A percentile compares a stretch with the other conserved stretches of the same genome.
Evolutionary conservation across 805 yeast species (phyloP).

Genomic region (Kodamaea neixiangensis): DNA sequence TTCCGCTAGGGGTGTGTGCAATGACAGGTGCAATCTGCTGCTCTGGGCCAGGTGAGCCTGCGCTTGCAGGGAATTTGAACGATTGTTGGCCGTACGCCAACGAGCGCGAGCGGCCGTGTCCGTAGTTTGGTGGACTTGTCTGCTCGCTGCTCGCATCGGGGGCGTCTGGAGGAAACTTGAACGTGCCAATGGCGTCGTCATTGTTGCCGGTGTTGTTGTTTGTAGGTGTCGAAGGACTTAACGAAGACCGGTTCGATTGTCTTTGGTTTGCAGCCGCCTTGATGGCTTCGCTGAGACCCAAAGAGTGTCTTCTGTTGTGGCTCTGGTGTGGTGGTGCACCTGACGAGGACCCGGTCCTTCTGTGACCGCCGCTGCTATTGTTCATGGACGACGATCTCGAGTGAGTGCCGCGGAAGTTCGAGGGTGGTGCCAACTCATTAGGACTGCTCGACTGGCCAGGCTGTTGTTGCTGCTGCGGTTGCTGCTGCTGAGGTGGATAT

Average conservation of each 20-base stretch:
- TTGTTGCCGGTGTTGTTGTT: slow-evolving; percentile 15
- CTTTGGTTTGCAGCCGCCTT: slow-evolving; percentile 94
- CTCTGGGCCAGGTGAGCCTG: slow-evolving; percentile 9
- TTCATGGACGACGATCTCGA: slow-evolving; percentile 29
- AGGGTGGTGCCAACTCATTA: slow-evolving; percentile 20
- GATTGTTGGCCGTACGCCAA: slow-evolving; percentile 47
- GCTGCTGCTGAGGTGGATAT: slow-evolving; percentile 25
- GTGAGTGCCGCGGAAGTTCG: slow-evolving; percentile 25
- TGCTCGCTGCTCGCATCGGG: slow-evolving; percentile 9
- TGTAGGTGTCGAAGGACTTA: slow-evolving; percentile 30
- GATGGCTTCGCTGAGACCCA: slow-evolving; percentile 90
- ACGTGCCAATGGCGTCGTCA: slow-evolving; percentile 29
- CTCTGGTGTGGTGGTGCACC: slow-evolving; percentile 47
- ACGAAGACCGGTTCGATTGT: slow-evolving; percentile 39
- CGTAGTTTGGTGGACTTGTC: slow-evolving; percentile 13
- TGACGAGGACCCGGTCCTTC: slow-evolving; percentile 36
- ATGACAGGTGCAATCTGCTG: slow-evolving; percentile 30
- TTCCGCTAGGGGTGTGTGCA: slow-evolving; percentile 18
- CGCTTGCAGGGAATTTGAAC: slow-evolving; percentile 59
- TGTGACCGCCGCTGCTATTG: slow-evolving; percentile 25
- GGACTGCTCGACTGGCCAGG: slow-evolving; percentile 19
- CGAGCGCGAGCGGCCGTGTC: slow-evolving; percentile 39
- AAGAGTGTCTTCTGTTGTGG: slow-evolving; percentile 87
- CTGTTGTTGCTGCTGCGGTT: not conserved
- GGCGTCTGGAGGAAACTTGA: slow-evolving; percentile 57